Base-by-base conservation (phyloP, 768 basidiomycete species). In the Baorangia bicolor region DNA sequence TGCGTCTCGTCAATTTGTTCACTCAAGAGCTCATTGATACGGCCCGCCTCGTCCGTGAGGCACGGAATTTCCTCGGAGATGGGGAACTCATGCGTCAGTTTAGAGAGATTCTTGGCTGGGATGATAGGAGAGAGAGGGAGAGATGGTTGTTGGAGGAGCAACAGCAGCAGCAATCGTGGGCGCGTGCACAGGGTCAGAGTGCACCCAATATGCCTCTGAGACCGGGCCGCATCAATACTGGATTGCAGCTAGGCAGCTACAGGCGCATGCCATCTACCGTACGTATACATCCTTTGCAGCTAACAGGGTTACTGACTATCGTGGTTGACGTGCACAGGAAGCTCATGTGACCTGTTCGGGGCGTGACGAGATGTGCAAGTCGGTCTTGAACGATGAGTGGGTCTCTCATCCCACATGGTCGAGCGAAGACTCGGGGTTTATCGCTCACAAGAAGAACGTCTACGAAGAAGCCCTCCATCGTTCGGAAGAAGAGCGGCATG, bases 331-430 rank as follows among this genome's bases (percentile, higher is more conserved):
- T 44, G 37, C 21, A 23, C 64, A 97, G 94, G 95, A 95, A 72
- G 84, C 85, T 52, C 87, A 88, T 50, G 86, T 96, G 14, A 77
- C 88, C 0, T 99, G 97, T 67, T 91, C 95, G 2, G 97, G 97
- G 2, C 89, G 97, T 16, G 97, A 98, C 65, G 91, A 94, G 21
- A 95, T 98, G 88, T 98, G 96, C 72, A 89, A 87, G 66, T 86
- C 90, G 8, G 97, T 99, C 5, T 76, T 99, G 49, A 99, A 99
- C 67, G 97, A 99, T 68, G 92, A 96, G 62, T 99, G 96, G 96
- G 89, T 98, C 31, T 94, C 95, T 5, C 95, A 98, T 68, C 95
- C 97, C 1, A 91, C 92, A 2, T 96, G 93, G 86, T 88, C 90
- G 4, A 91, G 88, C 61, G 97, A 99, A 69, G 95, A 96, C 61